Evolutionary conservation across 2,329 filamentous ascomycete species (phyloP).

Genomic region (Fusarium nygamai): DNA sequence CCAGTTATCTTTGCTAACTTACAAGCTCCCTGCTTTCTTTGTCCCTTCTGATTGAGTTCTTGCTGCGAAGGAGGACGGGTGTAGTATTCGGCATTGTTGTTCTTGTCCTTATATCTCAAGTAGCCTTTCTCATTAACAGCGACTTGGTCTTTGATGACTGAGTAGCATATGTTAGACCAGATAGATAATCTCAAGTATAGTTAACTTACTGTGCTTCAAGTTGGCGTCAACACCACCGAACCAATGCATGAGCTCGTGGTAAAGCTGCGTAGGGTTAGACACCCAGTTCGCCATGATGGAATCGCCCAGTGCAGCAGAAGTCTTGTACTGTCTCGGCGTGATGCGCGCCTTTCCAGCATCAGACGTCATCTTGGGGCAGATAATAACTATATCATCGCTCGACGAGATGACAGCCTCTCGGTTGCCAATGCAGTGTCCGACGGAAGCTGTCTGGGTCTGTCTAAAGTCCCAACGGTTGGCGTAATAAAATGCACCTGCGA

Average conservation of each 20-base stretch:
- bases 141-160: background rate
- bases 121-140: background rate
- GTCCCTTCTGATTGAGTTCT: background rate
- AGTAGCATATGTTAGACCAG: too few species aligned
- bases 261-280: background rate
- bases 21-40: constrained; percentile 6
- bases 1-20: background rate
- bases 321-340: background rate
- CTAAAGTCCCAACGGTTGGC: background rate
- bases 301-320: background rate
- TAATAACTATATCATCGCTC: background rate
- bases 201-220: background rate
- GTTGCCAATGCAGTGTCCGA: background rate
- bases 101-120: background rate
- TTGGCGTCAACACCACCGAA: background rate
- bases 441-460: background rate
- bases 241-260: constrained; percentile 13
- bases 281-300: background rate
- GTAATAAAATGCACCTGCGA: background rate
- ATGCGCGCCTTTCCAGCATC: background rate
- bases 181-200: too few species aligned
- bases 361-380: background rate
- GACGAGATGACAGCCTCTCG: constrained; percentile 1
- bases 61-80: background rate
- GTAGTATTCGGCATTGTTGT: background rate